Evolutionary conservation across 2,329 filamentous ascomycete genomes (phyloP), one percentile per base, ranked within the genome.

Genomic region (Gnomoniopsis sp.): DNA sequence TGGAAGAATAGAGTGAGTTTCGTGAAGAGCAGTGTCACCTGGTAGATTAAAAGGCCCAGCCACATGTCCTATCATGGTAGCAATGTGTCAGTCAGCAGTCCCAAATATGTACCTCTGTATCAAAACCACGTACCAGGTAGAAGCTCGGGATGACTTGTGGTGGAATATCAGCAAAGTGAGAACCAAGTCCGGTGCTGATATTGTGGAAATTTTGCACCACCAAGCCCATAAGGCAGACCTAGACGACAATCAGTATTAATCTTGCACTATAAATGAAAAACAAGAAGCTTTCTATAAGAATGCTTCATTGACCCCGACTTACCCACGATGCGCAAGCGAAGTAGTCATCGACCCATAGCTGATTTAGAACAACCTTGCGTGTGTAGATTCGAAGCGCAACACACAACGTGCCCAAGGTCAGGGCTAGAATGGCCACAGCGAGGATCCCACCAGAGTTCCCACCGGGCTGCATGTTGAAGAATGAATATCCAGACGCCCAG

Each of bases 261-360:
- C 43, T 51, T 15, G 6, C n/a, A 23, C 14, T 33, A n/a, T 4
- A 2, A 8, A 54, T 15, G 38, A 14, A 19, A 6, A n/a, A 19
- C 8, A 19, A 19, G n/a, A 17, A 34, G n/a, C n/a, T 51, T 14
- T 21, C 12, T 43, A 12, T 7, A 15, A n/a, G 8, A 23, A 21
- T 21, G 41, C 7, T 21, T 21, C 17, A 30, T 11, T 46, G n/a
- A 17, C 6, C 3, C n/a, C 21, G 34, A 36, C 69, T 64, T 62
- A 78, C 76, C 63, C 74, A 77, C 10, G 76, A 77, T 30, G 73
- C 52, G 6, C 78, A 58, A 38, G 65, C 61, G 46, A 69, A 55
- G 61, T 68, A 71, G 60, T 71, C 69, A 60, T 72, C 70, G 10
- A 60, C 46, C 12, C 70, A 68, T 23, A 69, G 53, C 30, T 67